Base-by-base conservation (phyloP, 371 early-diverging fungal genomes). In the Mucor indicus region DNA sequence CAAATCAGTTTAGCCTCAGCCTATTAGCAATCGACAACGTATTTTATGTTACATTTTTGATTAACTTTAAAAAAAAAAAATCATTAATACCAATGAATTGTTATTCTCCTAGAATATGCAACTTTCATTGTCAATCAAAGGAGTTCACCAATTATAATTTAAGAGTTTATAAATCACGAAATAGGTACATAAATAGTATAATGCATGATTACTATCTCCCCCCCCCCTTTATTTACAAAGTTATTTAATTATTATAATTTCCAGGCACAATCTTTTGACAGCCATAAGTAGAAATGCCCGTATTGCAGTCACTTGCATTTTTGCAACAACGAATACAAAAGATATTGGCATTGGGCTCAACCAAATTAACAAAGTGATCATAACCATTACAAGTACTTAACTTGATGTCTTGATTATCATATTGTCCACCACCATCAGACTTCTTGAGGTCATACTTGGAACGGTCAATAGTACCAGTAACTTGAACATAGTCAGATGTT, bases 241-340 rank as follows among this genome's bases (percentile, higher is more conserved):
- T 27, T 11, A 7, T 27, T 27, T 5, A 27, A 11, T 11, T 27
- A 11, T 27, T 27, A 11, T 11, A 27, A 27, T 75, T 61, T 19
- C 77, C 78, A 25, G 74, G 74, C n/a, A 81, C 45, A 38, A 81
- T 63, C 19, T 22, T 33, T n/a, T 48, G 49, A 41, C 81, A 81
- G 9, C 81, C 81, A 6, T 60, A 45, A 32, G 71, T 62, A 4
- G 74, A 72, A 38, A 60, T 60, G 47, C 72, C 60, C 23, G 62
- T 51, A 27, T 72, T 67, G 48, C 81, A 81, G 67, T 58, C 15
- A 8, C n/a, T 25, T 58, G 53, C 30, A 38, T 33, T 64, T 69
- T 65, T 62, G 56, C 80, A 80, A 57, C 77, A 77, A 31, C 79
- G 67, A 29, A 78, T 63, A 43, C 79, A 78, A 40, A 61, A 78